Evolutionary conservation across 1,284 basidiomycete species (phyloP), one percentile per base, ranked within the genome.

Genomic region (Mycosarcoma maydis): DNA sequence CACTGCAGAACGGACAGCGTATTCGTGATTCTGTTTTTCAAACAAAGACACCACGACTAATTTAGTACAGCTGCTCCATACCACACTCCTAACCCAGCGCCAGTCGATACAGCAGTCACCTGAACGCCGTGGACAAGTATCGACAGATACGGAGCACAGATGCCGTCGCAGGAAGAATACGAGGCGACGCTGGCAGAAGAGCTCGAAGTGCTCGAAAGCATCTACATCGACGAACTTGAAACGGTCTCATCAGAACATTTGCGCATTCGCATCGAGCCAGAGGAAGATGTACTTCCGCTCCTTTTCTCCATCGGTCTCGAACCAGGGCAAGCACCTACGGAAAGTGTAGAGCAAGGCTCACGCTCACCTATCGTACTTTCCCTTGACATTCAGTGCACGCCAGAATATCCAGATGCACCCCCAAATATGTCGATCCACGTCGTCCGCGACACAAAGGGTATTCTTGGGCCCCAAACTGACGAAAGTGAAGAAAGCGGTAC

Each of bases 151-250:
- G 14, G 32, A 37, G 26, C 24, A 46, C 47, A 11, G 23, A 76
- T 76, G 75, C 67, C 73, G 37, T 65, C 75, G 14, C 44, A 64
- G 24, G 79, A 80, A 36, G 84, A 85, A 55, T 81, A 84, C 73
- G 77, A 83, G 71, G 83, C 85, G 39, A 83, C 84, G 14, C 77
- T 86, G 27, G 83, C 83, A 16, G 93, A 95, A 83, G 93, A 96
- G 83, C 88, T 94, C 73, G 93, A 96, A 87, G 93, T 94, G 75
- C 87, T 98, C 72, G 93, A 95, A 85, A 90, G 92, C 20, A 98
- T 98, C 82, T 98, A 95, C 83, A 90, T 94, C 9, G 90, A 92
- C 75, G 94, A 98, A 83, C 86, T 97, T 62, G 88, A 90, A 97
- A 95, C 90, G 85, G 81, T 90, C 79, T 91, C 90, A 61, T 89